phyloP scores from a whole-genome alignment of 805 yeast species.

The Starmerella roubikii region DNA sequence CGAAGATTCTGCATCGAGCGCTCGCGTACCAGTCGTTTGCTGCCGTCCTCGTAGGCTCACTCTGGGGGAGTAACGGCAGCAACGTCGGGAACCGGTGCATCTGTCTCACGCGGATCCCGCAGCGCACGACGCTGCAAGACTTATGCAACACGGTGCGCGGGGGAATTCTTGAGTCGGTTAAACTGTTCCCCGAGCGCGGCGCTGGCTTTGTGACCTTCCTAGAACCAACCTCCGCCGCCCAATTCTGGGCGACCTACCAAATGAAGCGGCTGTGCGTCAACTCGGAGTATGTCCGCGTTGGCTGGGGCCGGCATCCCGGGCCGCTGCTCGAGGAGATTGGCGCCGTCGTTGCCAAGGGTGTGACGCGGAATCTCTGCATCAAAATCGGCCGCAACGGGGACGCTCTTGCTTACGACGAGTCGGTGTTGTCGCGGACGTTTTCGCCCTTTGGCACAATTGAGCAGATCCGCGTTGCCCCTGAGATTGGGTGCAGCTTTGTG shows the following conservation, averaged over 20 bases:
- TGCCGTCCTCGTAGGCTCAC: slow-evolving; percentile 91
- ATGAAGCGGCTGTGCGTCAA: slow-evolving; percentile 79
- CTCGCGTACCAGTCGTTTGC: slow-evolving; percentile 90
- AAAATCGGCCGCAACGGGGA: not conserved
- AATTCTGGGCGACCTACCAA: slow-evolving; percentile 87
- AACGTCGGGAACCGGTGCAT: slow-evolving; percentile 90
- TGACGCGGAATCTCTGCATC: slow-evolving; percentile 81
- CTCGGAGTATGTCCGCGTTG: slow-evolving; percentile 74
- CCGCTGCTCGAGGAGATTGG: slow-evolving; percentile 77
- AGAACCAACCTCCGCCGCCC: slow-evolving; percentile 96
- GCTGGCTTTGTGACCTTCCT: slow-evolving; percentile 91
- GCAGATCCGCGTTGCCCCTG: slow-evolving; percentile 76
- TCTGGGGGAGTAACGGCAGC: slow-evolving; percentile 75
- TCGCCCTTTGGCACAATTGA: slow-evolving; percentile 84
- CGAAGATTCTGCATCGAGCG: slow-evolving; percentile 19
- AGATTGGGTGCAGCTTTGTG: slow-evolving; percentile 78
- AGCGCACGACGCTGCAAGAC: slow-evolving; percentile 78
- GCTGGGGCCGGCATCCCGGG: slow-evolving; percentile 97
- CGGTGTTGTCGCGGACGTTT: slow-evolving; percentile 36
- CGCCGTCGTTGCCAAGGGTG: slow-evolving; percentile 84
- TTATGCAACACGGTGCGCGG: slow-evolving; percentile 94
- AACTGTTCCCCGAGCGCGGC: slow-evolving; percentile 70
- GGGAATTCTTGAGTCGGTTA: slow-evolving; percentile 73
- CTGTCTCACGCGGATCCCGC: slow-evolving; percentile 79
- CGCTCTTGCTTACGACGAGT: not conserved